A percentile compares a stretch with the other conserved stretches of the same genome.
These are phyloP conservation scores for Acer campestre DNA, from an alignment of 345 rosid species.

Conservation along the genomic window DNA sequence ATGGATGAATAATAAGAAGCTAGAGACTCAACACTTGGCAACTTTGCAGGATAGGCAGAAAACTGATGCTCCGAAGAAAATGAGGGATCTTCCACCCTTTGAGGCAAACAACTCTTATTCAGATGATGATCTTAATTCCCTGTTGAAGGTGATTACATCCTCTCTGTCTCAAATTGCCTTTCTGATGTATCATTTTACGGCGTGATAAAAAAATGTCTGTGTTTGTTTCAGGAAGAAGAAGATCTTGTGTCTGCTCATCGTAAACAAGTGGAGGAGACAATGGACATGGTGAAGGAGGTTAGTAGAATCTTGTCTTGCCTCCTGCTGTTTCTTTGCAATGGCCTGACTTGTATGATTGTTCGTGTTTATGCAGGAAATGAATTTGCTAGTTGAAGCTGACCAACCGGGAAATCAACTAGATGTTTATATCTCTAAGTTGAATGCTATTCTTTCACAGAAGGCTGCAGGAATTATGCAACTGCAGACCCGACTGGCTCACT, in stretches of 20 bases:
- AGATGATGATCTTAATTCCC: conserved; percentile 53
- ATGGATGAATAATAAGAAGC: conserved; percentile 21
- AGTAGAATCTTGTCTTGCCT: background rate
- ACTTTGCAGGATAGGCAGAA: conserved; percentile 27
- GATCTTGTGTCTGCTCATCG: conserved; percentile 63
- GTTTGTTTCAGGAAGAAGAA: conserved; percentile 51
- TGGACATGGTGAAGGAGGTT: conserved; percentile 57
- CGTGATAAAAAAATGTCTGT: conserved; percentile 8
- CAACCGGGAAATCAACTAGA: conserved; percentile 65
- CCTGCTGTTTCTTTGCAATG: background rate
- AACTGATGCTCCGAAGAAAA: conserved; percentile 25
- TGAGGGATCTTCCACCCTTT: conserved; percentile 24
- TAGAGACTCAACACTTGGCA: conserved; percentile 29
- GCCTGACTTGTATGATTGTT: conserved; percentile 8
- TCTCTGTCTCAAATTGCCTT: background rate
- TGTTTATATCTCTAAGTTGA: conserved; percentile 51
- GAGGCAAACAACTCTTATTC: conserved; percentile 26
- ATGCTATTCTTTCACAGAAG: conserved; percentile 56
- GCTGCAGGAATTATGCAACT: conserved; percentile 61
- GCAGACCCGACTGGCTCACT: conserved; percentile 51
- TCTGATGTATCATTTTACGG: background rate
- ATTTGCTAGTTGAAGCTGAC: conserved; percentile 58
- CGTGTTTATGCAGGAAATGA: conserved; percentile 55
- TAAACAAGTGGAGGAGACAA: conserved; percentile 57
- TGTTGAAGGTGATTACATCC: conserved; percentile 41